Evolutionary conservation across 2,329 filamentous ascomycete species (phyloP).

Genomic region (Elsinoe arachidis): DNA sequence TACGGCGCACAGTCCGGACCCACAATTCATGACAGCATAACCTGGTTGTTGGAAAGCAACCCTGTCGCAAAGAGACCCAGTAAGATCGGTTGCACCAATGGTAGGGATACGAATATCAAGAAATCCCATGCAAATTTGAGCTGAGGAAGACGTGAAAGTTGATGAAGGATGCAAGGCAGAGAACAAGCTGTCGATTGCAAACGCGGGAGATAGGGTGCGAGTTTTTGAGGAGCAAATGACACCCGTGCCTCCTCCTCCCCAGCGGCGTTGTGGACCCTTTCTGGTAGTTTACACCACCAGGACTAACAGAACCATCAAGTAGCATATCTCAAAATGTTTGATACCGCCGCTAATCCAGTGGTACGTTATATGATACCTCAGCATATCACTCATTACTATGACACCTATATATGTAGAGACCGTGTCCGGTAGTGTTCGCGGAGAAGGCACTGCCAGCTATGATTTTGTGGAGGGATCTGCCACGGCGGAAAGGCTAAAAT

Average conservation of each 20-base stretch:
- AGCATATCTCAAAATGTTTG: too few species aligned
- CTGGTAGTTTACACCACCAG: too few species aligned
- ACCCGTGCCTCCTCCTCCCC: background rate
- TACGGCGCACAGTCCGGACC: background rate
- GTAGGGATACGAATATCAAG: too few species aligned
- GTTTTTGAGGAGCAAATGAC: slow-evolving; percentile 1
- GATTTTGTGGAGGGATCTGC: too few species aligned
- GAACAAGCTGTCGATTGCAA: too few species aligned
- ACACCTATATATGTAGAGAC: background rate
- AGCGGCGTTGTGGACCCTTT: background rate
- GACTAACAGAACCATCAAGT: too few species aligned
- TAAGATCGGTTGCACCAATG: background rate
- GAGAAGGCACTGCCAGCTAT: too few species aligned
- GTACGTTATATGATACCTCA: too few species aligned
- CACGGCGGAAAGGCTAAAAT: too few species aligned
- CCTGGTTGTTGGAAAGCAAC: background rate
- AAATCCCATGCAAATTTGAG: background rate
- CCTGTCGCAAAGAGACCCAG: background rate
- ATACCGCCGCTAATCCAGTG: too few species aligned
- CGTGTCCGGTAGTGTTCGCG: background rate
- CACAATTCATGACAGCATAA: slow-evolving; percentile 10
- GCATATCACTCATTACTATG: background rate
- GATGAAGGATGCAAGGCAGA: background rate
- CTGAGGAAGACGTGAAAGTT: background rate
- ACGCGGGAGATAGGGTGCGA: background rate